A percentile compares a stretch with the other conserved stretches of the same genome.
Conservation (phyloP, 1,139 yeast genomes). For the Pichia kudriavzevii region DNA sequence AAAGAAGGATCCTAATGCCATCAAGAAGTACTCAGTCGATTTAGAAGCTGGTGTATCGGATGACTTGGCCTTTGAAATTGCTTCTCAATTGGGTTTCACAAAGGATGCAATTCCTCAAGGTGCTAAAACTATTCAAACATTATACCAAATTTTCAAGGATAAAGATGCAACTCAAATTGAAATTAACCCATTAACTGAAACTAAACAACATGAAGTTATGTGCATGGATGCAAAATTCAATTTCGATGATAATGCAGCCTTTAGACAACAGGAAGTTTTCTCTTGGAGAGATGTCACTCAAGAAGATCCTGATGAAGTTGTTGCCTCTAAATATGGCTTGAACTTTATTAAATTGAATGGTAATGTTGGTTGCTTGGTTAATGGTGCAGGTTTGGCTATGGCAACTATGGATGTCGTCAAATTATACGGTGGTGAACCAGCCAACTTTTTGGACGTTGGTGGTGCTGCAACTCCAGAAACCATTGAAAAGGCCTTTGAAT, state of each 20-base stretch:
- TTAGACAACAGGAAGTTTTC: conserved; percentile 92
- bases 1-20: conserved; percentile 81
- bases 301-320: conserved; percentile 96
- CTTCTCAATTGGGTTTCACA: conserved; percentile 76
- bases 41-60: conserved; percentile 77
- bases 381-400: conserved; percentile 99
- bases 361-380: conserved; percentile 95
- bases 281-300: conserved; percentile 95
- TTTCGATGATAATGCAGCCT: conserved; percentile 92
- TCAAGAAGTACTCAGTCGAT: conserved; percentile 79
- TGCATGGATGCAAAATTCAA: conserved; percentile 99
- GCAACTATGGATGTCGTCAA: conserved; percentile 99
- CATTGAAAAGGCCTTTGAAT: conserved; percentile 92
- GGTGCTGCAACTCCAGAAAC: conserved; percentile 99
- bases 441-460: conserved; percentile 98
- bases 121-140: conserved; percentile 76
- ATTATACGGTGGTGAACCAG: conserved; percentile 97
- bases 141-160: conserved; percentile 82
- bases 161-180: conserved; percentile 97
- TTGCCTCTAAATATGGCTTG: conserved; percentile 82
- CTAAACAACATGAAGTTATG: conserved; percentile 80
- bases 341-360: conserved; percentile 98
- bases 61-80: conserved; percentile 66
- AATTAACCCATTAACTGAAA: conserved; percentile 96
- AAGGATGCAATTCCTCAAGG: conserved; percentile 76